Conservation (phyloP, 208 protist genomes). For the Trypanosoma lewisi region DNA sequence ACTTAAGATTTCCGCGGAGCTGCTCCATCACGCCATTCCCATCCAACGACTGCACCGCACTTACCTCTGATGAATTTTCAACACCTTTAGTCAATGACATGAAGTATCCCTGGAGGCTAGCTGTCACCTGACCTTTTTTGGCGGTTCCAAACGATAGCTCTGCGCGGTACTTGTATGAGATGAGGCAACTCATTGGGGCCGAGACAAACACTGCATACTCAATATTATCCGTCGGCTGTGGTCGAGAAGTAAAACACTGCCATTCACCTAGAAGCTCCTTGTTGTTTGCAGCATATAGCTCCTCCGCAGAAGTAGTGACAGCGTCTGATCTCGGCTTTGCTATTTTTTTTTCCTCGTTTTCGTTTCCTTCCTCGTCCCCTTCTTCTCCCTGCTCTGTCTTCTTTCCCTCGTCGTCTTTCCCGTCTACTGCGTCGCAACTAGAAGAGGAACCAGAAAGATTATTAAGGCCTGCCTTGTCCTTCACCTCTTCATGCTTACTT, state of each 20-base stretch:
- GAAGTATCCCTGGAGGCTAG: constrained; percentile 31
- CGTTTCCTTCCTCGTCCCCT: background rate
- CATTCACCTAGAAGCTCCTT: constrained; percentile 25
- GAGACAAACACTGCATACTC: constrained; percentile 22
- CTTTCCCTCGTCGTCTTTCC: background rate
- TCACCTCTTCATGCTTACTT: constrained; percentile 17
- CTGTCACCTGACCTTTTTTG: constrained; percentile 50
- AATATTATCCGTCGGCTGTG: constrained; percentile 11
- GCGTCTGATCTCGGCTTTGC: background rate
- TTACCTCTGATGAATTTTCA: constrained; percentile 9
- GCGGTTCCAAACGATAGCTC: constrained; percentile 33
- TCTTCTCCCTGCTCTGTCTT: too few relatives aligned
- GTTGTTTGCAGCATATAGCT: constrained; percentile 6
- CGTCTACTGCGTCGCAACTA: background rate
- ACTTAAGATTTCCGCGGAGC: constrained; percentile 62
- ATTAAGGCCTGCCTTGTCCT: background rate
- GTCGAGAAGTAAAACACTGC: constrained; percentile 11
- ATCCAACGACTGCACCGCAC: constrained; percentile 30
- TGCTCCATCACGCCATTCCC: constrained; percentile 61
- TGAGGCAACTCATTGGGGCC: constrained; percentile 32
- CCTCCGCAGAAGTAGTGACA: background rate
- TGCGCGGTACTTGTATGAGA: constrained; percentile 42
- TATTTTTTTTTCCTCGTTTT: background rate
- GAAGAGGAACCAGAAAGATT: background rate
- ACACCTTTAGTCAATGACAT: constrained; percentile 15